Percentiles rank a stretch among this genome's conserved stretches.
Evolutionary conservation across 306 rosid species (phyloP).

Genomic region (Sechiopsis laciniata): DNA sequence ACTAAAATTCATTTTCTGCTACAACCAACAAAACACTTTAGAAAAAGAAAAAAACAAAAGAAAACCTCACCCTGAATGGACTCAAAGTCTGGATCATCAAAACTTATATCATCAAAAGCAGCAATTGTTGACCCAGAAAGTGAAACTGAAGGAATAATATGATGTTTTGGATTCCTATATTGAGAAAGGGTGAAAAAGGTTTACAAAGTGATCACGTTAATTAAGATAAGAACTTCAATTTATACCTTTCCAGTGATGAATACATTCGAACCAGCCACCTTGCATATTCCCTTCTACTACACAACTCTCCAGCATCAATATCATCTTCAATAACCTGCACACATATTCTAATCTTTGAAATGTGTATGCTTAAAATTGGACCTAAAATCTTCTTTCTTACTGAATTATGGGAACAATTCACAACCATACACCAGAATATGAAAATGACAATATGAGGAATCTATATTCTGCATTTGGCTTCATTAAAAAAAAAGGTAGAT

Average conservation of each 20-base stretch:
- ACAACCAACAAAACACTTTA: background rate
- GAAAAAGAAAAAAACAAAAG: constrained; percentile 6
- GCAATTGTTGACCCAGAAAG: constrained; percentile 48
- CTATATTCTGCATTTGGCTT: background rate
- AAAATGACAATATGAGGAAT: background rate
- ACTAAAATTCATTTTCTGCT: constrained; percentile 24
- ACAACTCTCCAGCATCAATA: constrained; percentile 65
- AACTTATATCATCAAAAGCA: constrained; percentile 64
- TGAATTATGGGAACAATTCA: background rate
- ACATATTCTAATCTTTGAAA: constrained; percentile 41
- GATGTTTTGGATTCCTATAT: constrained; percentile 59
- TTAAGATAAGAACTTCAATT: background rate
- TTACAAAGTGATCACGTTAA: background rate
- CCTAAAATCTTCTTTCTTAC: constrained; percentile 23
- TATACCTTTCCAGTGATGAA: constrained; percentile 69
- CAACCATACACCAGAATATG: background rate
- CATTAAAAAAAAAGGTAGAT: background rate
- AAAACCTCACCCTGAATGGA: constrained; percentile 62
- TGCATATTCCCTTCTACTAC: constrained; percentile 86
- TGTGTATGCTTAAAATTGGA: constrained; percentile 31
- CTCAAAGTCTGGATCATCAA: constrained; percentile 58
- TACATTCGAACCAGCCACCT: constrained; percentile 74
- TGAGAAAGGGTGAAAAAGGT: constrained; percentile 24
- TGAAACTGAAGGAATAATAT: constrained; percentile 49
- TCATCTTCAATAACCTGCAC: constrained; percentile 79